Conservation (phyloP, 768 basidiomycete genomes). For the Phanerodontia chrysosporium region DNA sequence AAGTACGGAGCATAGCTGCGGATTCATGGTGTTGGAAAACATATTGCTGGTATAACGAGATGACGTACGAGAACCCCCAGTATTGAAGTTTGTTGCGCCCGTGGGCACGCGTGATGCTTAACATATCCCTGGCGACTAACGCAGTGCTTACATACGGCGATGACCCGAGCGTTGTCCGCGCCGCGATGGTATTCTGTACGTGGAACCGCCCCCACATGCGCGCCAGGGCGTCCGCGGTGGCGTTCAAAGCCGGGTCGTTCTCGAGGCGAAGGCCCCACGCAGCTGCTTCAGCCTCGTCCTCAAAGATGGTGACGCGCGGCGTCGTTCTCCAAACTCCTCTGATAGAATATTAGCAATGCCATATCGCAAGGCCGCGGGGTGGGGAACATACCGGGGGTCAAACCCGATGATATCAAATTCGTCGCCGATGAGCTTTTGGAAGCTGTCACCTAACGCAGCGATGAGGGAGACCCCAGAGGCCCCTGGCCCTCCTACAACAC, state of each 20-base stretch:
- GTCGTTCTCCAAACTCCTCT: constrained; percentile 7
- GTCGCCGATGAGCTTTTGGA: constrained; percentile 22
- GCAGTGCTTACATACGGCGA: constrained; percentile 23
- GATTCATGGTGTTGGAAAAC: constrained; percentile 19
- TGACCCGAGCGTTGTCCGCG: neutral
- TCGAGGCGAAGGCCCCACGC: constrained; percentile 1
- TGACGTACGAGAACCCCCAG: constrained; percentile 24
- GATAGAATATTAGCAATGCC: neutral
- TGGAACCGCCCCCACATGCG: neutral
- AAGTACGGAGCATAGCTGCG: constrained; percentile 24
- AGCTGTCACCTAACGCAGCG: neutral
- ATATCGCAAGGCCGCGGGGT: neutral
- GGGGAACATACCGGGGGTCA: constrained; percentile 22
- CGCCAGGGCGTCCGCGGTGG: neutral
- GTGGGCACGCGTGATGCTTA: constrained; percentile 24
- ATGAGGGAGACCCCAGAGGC: constrained; percentile 21
- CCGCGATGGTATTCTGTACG: constrained; percentile 7
- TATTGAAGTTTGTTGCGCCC: constrained; percentile 27
- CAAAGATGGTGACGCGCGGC: neutral
- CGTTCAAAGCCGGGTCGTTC: neutral
- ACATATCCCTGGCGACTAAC: constrained; percentile 28
- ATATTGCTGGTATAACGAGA: constrained; percentile 7
- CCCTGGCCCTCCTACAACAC: constrained; percentile 26
- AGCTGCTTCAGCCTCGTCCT: neutral
- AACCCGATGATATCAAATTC: constrained; percentile 28